Percentiles rank a stretch among this genome's conserved stretches.
These are phyloP conservation scores for Cutaneotrichosporon mucoides DNA, from an alignment of 1,284 basidiomycete genomes.

Conservation along the genomic window DNA sequence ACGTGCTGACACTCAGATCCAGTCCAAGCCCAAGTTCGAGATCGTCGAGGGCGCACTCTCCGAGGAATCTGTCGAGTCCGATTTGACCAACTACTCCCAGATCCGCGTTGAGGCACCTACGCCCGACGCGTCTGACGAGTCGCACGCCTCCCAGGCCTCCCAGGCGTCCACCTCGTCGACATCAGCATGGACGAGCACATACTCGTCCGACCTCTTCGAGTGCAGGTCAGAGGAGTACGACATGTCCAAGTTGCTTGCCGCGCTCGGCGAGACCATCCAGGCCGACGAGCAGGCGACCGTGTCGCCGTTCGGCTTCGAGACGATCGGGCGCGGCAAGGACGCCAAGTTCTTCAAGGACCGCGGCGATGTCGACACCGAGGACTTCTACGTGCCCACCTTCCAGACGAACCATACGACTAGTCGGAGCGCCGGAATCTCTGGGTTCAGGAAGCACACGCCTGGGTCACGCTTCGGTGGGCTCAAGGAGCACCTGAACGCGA, in stretches of 20 bases:
- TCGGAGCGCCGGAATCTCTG: background rate
- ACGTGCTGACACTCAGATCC: no score
- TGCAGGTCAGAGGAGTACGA: background rate
- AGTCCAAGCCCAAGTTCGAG: background rate
- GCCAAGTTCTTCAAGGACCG: background rate
- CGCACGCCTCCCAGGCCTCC: background rate
- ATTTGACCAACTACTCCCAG: background rate
- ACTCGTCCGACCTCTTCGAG: background rate
- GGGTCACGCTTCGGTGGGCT: no score
- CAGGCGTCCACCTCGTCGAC: no score
- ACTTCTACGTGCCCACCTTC: conserved; percentile 8
- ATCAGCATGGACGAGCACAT: background rate
- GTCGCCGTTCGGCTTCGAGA: conserved; percentile 1
- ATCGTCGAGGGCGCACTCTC: background rate
- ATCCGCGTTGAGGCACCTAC: background rate
- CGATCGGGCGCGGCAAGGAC: background rate
- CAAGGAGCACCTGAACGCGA: no score
- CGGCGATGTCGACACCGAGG: background rate
- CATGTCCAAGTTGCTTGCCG: background rate
- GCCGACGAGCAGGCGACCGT: background rate
- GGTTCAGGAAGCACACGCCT: no score
- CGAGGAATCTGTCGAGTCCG: background rate
- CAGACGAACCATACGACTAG: background rate
- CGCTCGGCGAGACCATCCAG: background rate
- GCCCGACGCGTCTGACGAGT: background rate